A percentile compares a stretch with the other conserved stretches of the same genome.
phyloP scores from a whole-genome alignment of 371 early-diverging fungal species.

The Mucor piriformis region DNA sequence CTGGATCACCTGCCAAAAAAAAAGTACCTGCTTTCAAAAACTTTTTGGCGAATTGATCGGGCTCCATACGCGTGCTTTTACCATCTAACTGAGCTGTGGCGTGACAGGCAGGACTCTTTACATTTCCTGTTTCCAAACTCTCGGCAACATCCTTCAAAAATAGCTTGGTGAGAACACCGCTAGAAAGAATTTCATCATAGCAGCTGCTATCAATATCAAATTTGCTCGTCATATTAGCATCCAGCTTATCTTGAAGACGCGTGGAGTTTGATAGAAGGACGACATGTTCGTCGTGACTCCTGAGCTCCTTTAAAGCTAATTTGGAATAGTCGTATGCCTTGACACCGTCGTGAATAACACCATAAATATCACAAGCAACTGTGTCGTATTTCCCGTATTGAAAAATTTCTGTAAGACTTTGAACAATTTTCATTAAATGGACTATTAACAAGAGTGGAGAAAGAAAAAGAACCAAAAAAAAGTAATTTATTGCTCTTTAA shows the following conservation, averaged over 20 bases:
- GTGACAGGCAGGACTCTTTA: constrained; percentile 14
- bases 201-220: constrained; percentile 26
- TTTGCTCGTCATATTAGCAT: constrained; percentile 28
- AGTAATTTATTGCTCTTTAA: too few relatives aligned
- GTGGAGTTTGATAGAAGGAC: constrained; percentile 49
- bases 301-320: constrained; percentile 23
- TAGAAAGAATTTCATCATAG: constrained; percentile 43
- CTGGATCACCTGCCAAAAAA: constrained; percentile 36
- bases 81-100: constrained; percentile 22
- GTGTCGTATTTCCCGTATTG: constrained; percentile 29
- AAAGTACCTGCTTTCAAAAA: constrained; percentile 40
- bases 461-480: neutral
- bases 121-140: constrained; percentile 1
- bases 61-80: constrained; percentile 16
- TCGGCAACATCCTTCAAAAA: constrained; percentile 32
- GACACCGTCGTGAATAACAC: constrained; percentile 48
- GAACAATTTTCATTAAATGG: constrained; percentile 25
- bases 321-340: constrained; percentile 38
- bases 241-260: constrained; percentile 35
- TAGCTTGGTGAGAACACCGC: constrained; percentile 40
- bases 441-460: neutral
- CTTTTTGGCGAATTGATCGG: constrained; percentile 23
- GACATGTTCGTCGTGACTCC: constrained; percentile 20
- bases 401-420: constrained; percentile 18
- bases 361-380: constrained; percentile 51